phyloP scores from a whole-genome alignment of 139 green algal genomes.

The Chloropicon primus region DNA sequence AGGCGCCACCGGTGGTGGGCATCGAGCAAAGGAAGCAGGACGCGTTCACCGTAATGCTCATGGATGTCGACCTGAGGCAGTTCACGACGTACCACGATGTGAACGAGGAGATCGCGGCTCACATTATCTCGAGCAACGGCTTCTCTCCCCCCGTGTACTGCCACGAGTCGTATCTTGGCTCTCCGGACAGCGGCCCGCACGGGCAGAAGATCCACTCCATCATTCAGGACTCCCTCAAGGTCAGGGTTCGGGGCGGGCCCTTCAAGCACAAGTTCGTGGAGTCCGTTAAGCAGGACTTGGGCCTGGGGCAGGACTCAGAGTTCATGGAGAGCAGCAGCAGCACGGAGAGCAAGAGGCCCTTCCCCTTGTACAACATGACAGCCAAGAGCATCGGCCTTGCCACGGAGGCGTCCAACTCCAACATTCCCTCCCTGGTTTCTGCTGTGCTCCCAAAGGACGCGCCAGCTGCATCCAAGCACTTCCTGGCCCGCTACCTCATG shows the following conservation, averaged over 20 bases:
- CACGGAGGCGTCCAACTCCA: neutral
- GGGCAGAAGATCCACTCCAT: neutral
- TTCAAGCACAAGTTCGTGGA: neutral
- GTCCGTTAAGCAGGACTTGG: neutral
- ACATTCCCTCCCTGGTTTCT: neutral
- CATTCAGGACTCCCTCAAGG: neutral
- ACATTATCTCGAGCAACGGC: neutral
- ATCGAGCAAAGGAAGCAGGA: slow-evolving; percentile 8
- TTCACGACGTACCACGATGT: neutral
- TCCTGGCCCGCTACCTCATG: neutral
- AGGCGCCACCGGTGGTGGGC: slow-evolving; percentile 24
- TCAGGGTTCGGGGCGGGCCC: neutral
- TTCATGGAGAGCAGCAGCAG: neutral
- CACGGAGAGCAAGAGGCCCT: neutral
- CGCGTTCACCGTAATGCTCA: neutral
- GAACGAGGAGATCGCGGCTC: neutral
- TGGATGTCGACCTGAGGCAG: neutral
- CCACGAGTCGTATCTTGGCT: neutral
- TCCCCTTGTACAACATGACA: neutral
- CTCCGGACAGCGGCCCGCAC: neutral
- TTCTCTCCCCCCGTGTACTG: neutral
- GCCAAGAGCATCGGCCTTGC: neutral
- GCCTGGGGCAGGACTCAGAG: neutral
- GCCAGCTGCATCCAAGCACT: neutral
- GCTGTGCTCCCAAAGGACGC: neutral